Evolutionary conservation across 805 yeast genomes (phyloP).

Genomic region (Schizosaccharomyces octosporus): DNA sequence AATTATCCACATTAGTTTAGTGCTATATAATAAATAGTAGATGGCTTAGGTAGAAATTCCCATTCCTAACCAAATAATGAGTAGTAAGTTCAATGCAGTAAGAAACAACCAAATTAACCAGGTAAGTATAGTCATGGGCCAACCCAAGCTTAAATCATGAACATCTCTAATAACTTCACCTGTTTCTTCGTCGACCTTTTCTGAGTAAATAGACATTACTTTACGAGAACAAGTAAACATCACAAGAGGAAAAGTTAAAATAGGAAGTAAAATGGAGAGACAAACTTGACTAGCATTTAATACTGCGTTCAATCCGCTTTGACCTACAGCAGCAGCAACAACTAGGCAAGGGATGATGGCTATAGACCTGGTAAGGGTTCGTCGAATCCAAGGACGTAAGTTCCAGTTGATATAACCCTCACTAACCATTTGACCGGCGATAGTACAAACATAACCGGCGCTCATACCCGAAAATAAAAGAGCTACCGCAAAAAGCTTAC

Average conservation of each 20-base stretch:
- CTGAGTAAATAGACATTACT: slow-evolving; percentile 26
- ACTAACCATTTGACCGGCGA: slow-evolving; percentile 70
- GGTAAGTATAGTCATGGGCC: background rate
- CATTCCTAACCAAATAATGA: slow-evolving; percentile 1
- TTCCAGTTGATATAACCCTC: slow-evolving; percentile 80
- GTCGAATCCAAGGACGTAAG: slow-evolving; percentile 52
- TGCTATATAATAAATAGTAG: too few species aligned
- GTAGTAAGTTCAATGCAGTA: background rate
- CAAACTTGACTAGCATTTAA: slow-evolving; percentile 73
- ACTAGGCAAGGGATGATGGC: slow-evolving; percentile 61
- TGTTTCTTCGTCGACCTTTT: background rate
- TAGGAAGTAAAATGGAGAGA: slow-evolving; percentile 57
- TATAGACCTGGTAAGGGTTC: slow-evolving; percentile 52
- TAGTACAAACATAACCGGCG: slow-evolving; percentile 80
- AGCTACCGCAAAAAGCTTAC: slow-evolving; percentile 66
- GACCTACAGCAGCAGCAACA: slow-evolving; percentile 48
- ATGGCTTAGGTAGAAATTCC: background rate
- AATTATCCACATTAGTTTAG: too few species aligned
- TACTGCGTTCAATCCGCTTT: slow-evolving; percentile 43
- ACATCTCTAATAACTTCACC: background rate
- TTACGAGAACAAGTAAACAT: slow-evolving; percentile 50
- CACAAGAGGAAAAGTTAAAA: slow-evolving; percentile 62
- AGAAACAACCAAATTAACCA: background rate
- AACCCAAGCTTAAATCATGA: background rate
- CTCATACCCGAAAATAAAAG: slow-evolving; percentile 66